Percentiles rank a stretch among this genome's conserved stretches.
Conservation (phyloP, 2,329 filamentous ascomycete species). For the Cryphonectria carpinicola region DNA sequence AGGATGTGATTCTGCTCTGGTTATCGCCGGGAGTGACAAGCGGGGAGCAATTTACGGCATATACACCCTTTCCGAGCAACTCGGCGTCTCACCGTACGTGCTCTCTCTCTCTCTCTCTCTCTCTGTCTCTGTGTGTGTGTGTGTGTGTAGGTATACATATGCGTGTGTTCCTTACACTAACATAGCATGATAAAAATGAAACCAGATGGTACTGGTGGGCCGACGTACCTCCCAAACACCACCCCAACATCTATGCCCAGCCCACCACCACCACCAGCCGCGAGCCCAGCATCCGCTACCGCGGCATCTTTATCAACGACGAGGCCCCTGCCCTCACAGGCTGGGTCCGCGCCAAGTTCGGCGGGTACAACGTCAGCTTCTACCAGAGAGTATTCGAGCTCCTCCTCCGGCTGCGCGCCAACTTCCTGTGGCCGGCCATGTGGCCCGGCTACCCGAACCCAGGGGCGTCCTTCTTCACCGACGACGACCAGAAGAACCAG, state of each 20-base stretch:
- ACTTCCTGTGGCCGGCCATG: constrained; percentile 71
- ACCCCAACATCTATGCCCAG: constrained; percentile 54
- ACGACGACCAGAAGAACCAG: constrained; percentile 59
- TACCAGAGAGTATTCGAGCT: constrained; percentile 68
- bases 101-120: too few relatives aligned
- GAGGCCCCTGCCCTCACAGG: constrained; percentile 57
- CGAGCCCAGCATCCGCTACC: constrained; percentile 61
- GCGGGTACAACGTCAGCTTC: constrained; percentile 52
- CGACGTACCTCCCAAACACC: constrained; percentile 56
- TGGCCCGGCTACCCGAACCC: constrained; percentile 57
- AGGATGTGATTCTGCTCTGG: constrained; percentile 51
- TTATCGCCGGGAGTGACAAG: constrained; percentile 63
- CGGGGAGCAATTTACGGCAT: constrained; percentile 62
- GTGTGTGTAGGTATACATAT: too few relatives aligned
- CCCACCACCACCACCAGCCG: constrained; percentile 51
- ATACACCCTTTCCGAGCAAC: constrained; percentile 65
- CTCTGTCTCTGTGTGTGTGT: too few relatives aligned
- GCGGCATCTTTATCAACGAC: constrained; percentile 67
- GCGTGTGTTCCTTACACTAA: not conserved
- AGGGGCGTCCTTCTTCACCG: constrained; percentile 63
- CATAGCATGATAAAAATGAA: not conserved
- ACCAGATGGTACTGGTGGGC: constrained; percentile 61
- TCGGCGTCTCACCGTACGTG: constrained; percentile 58
- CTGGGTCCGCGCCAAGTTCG: constrained; percentile 26
- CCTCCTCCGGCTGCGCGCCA: constrained; percentile 61